Evolutionary conservation across 2,329 filamentous ascomycete species (phyloP).

Genomic region (Epichloe aotearoae): DNA sequence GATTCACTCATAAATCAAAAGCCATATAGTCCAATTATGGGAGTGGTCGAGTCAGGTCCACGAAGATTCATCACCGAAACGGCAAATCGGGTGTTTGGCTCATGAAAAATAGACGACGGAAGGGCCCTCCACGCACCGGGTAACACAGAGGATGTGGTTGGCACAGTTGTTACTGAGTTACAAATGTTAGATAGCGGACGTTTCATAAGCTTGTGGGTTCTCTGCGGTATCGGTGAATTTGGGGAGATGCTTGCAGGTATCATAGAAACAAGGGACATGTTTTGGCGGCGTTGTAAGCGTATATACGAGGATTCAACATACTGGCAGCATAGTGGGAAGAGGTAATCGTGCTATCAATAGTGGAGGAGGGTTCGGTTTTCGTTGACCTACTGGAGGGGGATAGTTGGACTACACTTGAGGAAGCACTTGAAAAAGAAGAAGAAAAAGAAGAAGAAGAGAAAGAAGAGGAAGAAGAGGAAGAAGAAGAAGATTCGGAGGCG

Average conservation of each 20-base stretch:
- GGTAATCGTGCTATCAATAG: not conserved
- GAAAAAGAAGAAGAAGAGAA: constrained; percentile 12
- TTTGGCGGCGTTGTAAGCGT: not conserved
- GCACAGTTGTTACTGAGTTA: not conserved
- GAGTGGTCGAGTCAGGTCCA: not conserved
- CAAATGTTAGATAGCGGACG: not conserved
- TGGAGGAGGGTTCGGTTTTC: constrained; percentile 12
- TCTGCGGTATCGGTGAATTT: not conserved
- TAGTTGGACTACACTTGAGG: constrained; percentile 14
- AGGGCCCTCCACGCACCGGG: constrained; percentile 2
- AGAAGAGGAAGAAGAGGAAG: not conserved
- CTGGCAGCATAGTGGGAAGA: constrained; percentile 15
- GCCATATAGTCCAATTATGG: not conserved
- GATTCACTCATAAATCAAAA: not conserved
- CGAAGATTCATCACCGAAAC: not conserved
- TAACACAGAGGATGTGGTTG: not conserved
- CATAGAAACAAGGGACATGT: not conserved
- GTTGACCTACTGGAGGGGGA: constrained; percentile 16
- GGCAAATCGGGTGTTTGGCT: not conserved
- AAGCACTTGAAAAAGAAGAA: constrained; percentile 8
- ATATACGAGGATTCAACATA: constrained; percentile 12
- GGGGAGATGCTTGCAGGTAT: not conserved
- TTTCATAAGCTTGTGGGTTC: not conserved
- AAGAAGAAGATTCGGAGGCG: constrained; percentile 17
- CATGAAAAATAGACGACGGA: not conserved